phyloP scores from a whole-genome alignment of 176 grass and related monocot species.

The Areca catechu region DNA sequence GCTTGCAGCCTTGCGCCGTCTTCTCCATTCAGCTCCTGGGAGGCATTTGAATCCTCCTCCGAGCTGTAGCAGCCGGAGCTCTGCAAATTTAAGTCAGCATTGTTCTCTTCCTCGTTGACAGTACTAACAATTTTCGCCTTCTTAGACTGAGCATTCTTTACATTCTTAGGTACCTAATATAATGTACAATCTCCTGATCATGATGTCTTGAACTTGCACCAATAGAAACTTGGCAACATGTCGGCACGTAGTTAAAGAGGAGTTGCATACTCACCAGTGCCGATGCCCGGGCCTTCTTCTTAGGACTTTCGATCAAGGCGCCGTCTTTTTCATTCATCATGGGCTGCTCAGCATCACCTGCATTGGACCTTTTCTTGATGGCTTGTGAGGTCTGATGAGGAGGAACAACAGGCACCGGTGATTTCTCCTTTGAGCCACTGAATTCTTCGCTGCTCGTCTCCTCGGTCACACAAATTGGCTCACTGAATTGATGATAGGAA shows the following conservation, averaged over 20 bases:
- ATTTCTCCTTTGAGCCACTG: constrained; percentile 26
- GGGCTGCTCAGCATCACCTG: neutral
- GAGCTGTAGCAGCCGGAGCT: constrained; percentile 37
- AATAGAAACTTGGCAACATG: neutral
- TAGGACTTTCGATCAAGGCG: neutral
- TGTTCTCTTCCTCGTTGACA: constrained; percentile 25
- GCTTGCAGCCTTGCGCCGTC: constrained; percentile 5
- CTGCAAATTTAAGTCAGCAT: constrained; percentile 11
- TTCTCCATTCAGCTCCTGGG: neutral
- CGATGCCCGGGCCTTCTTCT: constrained; percentile 17
- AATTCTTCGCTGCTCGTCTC: constrained; percentile 30
- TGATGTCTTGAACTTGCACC: no score
- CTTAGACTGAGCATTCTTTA: constrained; percentile 18
- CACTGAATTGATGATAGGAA: constrained; percentile 15
- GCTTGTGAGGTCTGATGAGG: constrained; percentile 1
- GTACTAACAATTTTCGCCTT: neutral
- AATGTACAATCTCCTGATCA: neutral
- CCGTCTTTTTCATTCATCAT: constrained; percentile 3
- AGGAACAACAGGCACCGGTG: constrained; percentile 9
- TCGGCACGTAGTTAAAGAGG: neutral
- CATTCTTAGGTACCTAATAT: neutral
- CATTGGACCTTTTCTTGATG: constrained; percentile 37
- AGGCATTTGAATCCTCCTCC: constrained; percentile 47
- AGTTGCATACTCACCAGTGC: neutral
- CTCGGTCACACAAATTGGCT: constrained; percentile 6